Evolutionary conservation across 768 basidiomycete genomes (phyloP).

Genomic region (Xerocomus potaroensis): DNA sequence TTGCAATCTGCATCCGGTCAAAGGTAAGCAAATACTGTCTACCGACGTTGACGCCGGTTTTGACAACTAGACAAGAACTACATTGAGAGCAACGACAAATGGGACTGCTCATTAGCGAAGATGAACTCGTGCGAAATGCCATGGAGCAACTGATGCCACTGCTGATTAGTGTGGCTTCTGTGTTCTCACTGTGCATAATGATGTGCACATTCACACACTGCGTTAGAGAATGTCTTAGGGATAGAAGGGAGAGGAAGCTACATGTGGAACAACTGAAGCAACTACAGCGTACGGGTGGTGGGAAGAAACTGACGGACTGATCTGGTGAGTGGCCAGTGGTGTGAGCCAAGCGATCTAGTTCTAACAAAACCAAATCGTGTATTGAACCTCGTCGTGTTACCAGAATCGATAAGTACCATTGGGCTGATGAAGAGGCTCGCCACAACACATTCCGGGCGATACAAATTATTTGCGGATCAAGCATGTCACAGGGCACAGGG

Average conservation of each 20-base stretch:
- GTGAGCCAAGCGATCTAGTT: neutral
- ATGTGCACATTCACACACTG: slow-evolving; percentile 17
- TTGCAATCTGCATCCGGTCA: neutral
- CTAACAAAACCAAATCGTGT: too few species aligned
- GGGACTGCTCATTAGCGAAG: slow-evolving; percentile 20
- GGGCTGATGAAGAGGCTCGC: too few species aligned
- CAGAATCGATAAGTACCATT: too few species aligned
- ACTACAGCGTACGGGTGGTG: neutral
- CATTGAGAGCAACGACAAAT: slow-evolving; percentile 3
- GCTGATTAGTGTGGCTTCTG: slow-evolving; percentile 1
- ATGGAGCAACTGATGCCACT: slow-evolving; percentile 15
- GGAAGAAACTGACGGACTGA: neutral
- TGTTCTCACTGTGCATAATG: slow-evolving; percentile 7
- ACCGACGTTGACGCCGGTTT: neutral
- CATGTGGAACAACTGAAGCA: slow-evolving; percentile 15
- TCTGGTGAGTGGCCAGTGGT: neutral
- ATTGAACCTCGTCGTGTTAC: too few species aligned
- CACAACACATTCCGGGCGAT: too few species aligned
- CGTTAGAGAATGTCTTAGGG: slow-evolving; percentile 12
- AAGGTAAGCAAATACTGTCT: neutral
- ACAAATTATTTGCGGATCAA: too few species aligned
- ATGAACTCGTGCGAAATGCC: slow-evolving; percentile 5
- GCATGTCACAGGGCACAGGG: too few species aligned
- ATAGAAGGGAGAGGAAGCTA: slow-evolving; percentile 17
- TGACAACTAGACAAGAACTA: neutral